phyloP scores from a whole-genome alignment of 371 early-diverging fungal species.

The Lichtheimia hyalospora region DNA sequence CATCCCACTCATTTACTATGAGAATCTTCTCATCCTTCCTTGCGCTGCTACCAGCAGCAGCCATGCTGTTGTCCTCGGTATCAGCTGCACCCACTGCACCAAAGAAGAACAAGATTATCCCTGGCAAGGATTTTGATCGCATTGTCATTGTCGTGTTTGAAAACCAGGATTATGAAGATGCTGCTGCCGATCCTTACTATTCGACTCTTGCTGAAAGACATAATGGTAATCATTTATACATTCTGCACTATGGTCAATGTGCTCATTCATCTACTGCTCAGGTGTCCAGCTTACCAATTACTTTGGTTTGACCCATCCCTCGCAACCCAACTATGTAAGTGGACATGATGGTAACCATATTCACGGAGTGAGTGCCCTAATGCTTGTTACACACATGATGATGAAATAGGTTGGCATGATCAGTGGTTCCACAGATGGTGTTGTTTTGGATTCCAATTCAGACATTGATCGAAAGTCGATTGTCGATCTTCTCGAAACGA shows the following conservation, averaged over 20 bases:
- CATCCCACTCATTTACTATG: too few species aligned
- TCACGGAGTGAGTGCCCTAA: neutral
- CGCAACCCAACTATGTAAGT: conserved; percentile 32
- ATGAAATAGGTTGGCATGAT: conserved; percentile 23
- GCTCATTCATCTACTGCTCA: neutral
- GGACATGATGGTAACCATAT: too few species aligned
- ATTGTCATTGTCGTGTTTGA: conserved; percentile 42
- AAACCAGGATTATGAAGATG: conserved; percentile 35
- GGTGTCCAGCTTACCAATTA: conserved; percentile 41
- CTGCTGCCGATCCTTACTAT: conserved; percentile 32
- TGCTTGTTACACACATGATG: neutral
- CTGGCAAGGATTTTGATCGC: conserved; percentile 41
- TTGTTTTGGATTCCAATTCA: conserved; percentile 22
- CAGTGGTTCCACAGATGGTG: conserved; percentile 38
- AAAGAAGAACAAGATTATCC: neutral
- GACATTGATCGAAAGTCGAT: conserved; percentile 35
- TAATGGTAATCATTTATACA: conserved; percentile 13
- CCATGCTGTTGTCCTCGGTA: too few species aligned
- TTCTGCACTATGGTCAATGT: neutral
- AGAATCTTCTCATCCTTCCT: too few species aligned
- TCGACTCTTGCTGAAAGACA: conserved; percentile 23
- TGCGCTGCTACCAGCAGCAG: too few species aligned
- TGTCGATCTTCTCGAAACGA: conserved; percentile 62
- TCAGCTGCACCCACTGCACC: too few species aligned
- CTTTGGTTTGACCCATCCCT: conserved; percentile 37